These are phyloP conservation scores for Aureobasidium sp. DNA, from an alignment of 2,329 filamentous ascomycete species.

Conservation along the genomic window DNA sequence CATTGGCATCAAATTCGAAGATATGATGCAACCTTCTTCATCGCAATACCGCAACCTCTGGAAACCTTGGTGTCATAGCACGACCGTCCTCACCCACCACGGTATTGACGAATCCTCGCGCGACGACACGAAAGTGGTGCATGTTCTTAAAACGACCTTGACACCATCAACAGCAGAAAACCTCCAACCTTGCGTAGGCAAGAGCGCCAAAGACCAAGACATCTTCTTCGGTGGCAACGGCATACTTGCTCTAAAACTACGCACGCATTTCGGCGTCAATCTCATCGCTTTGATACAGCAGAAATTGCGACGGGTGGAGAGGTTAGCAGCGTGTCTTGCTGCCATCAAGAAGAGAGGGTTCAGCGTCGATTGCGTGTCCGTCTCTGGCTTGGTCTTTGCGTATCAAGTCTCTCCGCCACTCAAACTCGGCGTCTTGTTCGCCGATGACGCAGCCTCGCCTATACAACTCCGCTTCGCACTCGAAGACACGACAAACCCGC, in stretches of 20 bases:
- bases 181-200: slow-evolving; percentile 32
- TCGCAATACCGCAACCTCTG: not conserved
- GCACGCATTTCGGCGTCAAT: slow-evolving; percentile 51
- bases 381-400: slow-evolving; percentile 60
- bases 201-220: slow-evolving; percentile 47
- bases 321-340: slow-evolving; percentile 62
- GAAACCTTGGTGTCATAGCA: slow-evolving; percentile 17
- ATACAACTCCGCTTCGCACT: slow-evolving; percentile 55
- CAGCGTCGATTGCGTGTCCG: slow-evolving; percentile 51
- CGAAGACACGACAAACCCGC: slow-evolving; percentile 27
- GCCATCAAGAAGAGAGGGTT: slow-evolving; percentile 56
- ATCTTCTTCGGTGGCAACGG: slow-evolving; percentile 57
- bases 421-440: slow-evolving; percentile 20
- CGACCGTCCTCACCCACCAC: slow-evolving; percentile 23
- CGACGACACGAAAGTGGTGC: slow-evolving; percentile 25
- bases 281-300: slow-evolving; percentile 53
- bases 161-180: slow-evolving; percentile 28
- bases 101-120: slow-evolving; percentile 17
- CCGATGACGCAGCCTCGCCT: slow-evolving; percentile 33
- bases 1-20: slow-evolving; percentile 17
- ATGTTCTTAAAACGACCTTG: slow-evolving; percentile 36
- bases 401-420: slow-evolving; percentile 40
- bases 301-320: slow-evolving; percentile 60
- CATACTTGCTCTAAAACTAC: slow-evolving; percentile 56
- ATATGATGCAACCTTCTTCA: not conserved